Evolutionary conservation across 2,329 filamentous ascomycete genomes (phyloP).

Genomic region (Knoxdaviesia proteae): DNA sequence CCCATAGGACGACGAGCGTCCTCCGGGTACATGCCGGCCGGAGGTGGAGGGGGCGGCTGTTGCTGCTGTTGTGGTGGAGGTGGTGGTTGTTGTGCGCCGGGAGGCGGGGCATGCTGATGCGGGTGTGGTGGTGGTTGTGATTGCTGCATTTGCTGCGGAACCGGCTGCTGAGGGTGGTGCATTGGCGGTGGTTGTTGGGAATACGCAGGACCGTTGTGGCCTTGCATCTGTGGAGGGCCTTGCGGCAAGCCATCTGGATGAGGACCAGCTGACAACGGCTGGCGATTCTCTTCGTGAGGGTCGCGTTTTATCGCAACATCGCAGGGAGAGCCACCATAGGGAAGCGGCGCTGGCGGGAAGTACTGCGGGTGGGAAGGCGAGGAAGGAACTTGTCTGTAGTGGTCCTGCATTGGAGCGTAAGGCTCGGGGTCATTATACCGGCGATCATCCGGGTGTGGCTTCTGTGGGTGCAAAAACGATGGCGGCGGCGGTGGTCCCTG

Average conservation of each 20-base stretch:
- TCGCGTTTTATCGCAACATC: constrained; percentile 38
- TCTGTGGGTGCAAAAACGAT: constrained; percentile 9
- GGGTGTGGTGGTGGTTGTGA: not conserved
- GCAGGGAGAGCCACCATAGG: constrained; percentile 10
- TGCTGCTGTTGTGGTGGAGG: not conserved
- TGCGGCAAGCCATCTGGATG: no score
- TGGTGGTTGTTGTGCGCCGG: not conserved
- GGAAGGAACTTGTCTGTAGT: constrained; percentile 19
- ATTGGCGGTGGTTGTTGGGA: constrained; percentile 25
- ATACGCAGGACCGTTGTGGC: not conserved
- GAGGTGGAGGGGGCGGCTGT: constrained; percentile 13
- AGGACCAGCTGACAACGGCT: no score
- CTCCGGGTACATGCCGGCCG: constrained; percentile 17
- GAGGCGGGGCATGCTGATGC: constrained; percentile 12
- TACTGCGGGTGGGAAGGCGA: constrained; percentile 1
- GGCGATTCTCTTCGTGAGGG: constrained; percentile 20
- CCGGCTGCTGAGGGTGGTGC: constrained; percentile 14
- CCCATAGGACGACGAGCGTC: constrained; percentile 29
- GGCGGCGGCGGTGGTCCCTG: not conserved
- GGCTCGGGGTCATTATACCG: constrained; percentile 35
- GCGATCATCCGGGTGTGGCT: constrained; percentile 25
- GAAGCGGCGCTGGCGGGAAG: not conserved
- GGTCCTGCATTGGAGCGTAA: constrained; percentile 33
- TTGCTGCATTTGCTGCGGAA: constrained; percentile 10
- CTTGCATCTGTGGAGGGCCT: no score